Evolutionary conservation across 805 yeast genomes (phyloP).

Genomic region (Torulaspora franciscae): DNA sequence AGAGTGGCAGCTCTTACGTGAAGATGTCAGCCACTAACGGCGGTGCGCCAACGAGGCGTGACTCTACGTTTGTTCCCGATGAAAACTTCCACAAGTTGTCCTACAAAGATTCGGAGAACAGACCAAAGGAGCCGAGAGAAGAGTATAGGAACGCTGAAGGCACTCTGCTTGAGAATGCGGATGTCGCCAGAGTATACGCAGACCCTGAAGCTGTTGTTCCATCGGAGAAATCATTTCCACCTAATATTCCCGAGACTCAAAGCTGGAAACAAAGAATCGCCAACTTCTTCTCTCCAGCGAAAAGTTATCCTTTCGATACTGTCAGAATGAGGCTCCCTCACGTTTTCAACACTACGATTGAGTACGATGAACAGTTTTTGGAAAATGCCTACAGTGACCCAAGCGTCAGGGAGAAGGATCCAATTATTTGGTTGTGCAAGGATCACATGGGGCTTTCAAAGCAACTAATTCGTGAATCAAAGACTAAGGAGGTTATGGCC

Average conservation of each 20-base stretch:
- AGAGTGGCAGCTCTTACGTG: constrained; percentile 9
- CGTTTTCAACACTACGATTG: constrained; percentile 33
- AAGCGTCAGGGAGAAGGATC: constrained; percentile 34
- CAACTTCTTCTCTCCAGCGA: constrained; percentile 46
- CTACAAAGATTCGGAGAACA: constrained; percentile 23
- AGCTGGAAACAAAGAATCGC: constrained; percentile 19
- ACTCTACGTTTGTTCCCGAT: constrained; percentile 32
- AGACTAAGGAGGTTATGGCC: constrained; percentile 49
- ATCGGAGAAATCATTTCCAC: constrained; percentile 27
- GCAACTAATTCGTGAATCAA: constrained; percentile 51
- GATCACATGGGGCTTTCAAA: constrained; percentile 65
- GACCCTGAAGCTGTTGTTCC: constrained; percentile 24
- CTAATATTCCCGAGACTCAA: constrained; percentile 18
- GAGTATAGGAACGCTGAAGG: constrained; percentile 11
- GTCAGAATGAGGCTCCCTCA: constrained; percentile 40
- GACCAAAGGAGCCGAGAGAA: constrained; percentile 8
- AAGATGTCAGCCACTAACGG: constrained; percentile 15
- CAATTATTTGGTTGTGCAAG: constrained; percentile 65
- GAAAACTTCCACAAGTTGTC: constrained; percentile 26
- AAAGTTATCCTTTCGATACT: constrained; percentile 42
- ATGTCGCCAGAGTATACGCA: constrained; percentile 26
- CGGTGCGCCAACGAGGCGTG: constrained; percentile 30
- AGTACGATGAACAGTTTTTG: constrained; percentile 32
- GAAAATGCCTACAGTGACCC: constrained; percentile 34
- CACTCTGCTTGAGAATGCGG: constrained; percentile 20